Evolutionary conservation across 2,329 filamentous ascomycete species (phyloP), one percentile per base, ranked within the genome.

Genomic region (Neofusicoccum cordaticola): DNA sequence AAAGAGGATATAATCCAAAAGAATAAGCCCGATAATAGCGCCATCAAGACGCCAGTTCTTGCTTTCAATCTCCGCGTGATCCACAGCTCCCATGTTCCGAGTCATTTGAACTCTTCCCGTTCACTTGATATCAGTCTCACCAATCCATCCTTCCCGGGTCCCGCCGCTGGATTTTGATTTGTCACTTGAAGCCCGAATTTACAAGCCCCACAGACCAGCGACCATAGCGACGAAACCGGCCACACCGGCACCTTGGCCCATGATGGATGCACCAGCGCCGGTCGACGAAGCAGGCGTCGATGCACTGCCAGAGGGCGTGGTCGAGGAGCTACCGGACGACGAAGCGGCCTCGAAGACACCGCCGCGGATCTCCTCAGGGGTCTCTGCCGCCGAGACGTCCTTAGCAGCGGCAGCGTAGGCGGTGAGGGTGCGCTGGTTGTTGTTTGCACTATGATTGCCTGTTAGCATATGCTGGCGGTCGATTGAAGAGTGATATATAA

Each of bases 391-490:
- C 22, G 47, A 15, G 5, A 68, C 71, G 13, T 66, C 62, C 15
- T 63, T 64, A 34, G 73, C 68, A 35, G 71, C 71, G 9, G 66
- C 68, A 37, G 72, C 50, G 50, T 71, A 75, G 41, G 56, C 71
- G 6, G 66, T 63, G 37, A 68, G 41, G 34, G 68, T 69, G 42
- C 66, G 67, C 37, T 39, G 22, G n/a, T 27, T 17, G 52, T 70
- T 71, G 34, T 67, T 68, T 47, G 63, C 51, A 67, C 62, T 66
- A n/a, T 13, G 7, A n/a, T 31, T 27, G 15, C 7, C 34, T 22
- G 15, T 39, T 13, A 22, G 19, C 13, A 12, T 11, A 31, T 17
- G 19, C 7, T 27, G 22, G 2, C 17, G 5, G 3, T 2, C 27
- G 27, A 17, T 13, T 3, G 6, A 17, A 9, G 13, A 34, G 31